Percentiles rank a stretch among this genome's conserved stretches.
Conservation (phyloP, 352 stramenopile species). For the Phytopythium chamaehyphon region DNA sequence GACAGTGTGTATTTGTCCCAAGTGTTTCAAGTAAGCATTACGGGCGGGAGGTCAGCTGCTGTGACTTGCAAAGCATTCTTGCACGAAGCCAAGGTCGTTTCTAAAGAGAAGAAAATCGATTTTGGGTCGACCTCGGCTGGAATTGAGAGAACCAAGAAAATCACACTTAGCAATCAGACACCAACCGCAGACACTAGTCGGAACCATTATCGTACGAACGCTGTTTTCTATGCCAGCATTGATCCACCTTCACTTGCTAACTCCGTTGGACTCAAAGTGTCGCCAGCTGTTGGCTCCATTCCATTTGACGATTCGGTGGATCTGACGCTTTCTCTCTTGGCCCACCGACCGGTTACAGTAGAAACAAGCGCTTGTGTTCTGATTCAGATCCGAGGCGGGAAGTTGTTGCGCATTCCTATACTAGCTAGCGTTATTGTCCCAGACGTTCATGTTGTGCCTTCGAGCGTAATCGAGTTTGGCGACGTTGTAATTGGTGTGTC, state of each 20-base stretch:
- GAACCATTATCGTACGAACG: slow-evolving; percentile 10
- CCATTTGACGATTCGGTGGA: slow-evolving; percentile 50
- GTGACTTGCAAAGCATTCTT: slow-evolving; percentile 51
- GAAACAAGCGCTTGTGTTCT: slow-evolving; percentile 37
- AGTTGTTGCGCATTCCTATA: slow-evolving; percentile 62
- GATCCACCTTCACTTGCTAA: slow-evolving; percentile 35
- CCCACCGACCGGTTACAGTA: slow-evolving; percentile 45
- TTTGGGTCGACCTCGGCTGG: slow-evolving; percentile 82
- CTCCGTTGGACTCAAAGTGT: slow-evolving; percentile 40
- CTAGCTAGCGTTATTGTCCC: slow-evolving; percentile 68
- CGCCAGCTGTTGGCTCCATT: slow-evolving; percentile 35
- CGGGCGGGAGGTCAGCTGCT: slow-evolving; percentile 36
- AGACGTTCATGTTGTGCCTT: slow-evolving; percentile 56
- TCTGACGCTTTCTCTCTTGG: slow-evolving; percentile 42
- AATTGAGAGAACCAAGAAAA: slow-evolving; percentile 52
- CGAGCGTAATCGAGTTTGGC: slow-evolving; percentile 60
- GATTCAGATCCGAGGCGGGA: slow-evolving; percentile 72
- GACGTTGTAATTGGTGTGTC: slow-evolving; percentile 77
- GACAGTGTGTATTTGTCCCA: slow-evolving; percentile 14
- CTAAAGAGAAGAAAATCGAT: slow-evolving; percentile 76
- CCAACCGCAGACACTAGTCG: not conserved
- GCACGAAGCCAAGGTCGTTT: slow-evolving; percentile 42
- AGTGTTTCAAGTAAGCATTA: slow-evolving; percentile 51
- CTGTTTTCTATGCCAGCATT: slow-evolving; percentile 57
- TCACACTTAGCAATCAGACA: slow-evolving; percentile 37